A percentile compares a stretch with the other conserved stretches of the same genome.
Evolutionary conservation across 257 asterid species (phyloP).

Genomic region (Penstemon eatonii): DNA sequence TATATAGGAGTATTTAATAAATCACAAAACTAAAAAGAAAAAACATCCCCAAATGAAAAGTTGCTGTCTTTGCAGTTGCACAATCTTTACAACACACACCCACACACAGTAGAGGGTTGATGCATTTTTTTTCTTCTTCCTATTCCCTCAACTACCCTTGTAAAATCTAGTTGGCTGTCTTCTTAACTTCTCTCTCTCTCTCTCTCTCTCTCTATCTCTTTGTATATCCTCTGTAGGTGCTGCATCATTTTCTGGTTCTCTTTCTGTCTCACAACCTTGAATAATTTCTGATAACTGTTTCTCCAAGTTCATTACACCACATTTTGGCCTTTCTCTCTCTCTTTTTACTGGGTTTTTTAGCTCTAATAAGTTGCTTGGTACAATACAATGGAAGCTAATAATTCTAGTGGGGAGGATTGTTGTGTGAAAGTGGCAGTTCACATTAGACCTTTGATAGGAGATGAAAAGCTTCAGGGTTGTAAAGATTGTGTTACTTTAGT

Average conservation of each 20-base stretch:
- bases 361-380: slow-evolving; percentile 14
- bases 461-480: slow-evolving; percentile 95
- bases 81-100: slow-evolving; percentile 34
- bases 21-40: background rate
- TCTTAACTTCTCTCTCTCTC: slow-evolving; percentile 32
- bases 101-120: slow-evolving; percentile 21
- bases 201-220: slow-evolving; percentile 25
- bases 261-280: slow-evolving; percentile 33
- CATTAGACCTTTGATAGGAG: slow-evolving; percentile 90
- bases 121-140: slow-evolving; percentile 34
- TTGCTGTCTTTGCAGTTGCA: slow-evolving; percentile 53
- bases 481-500: slow-evolving; percentile 86
- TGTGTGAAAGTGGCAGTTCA: slow-evolving; percentile 99
- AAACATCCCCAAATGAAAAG: slow-evolving; percentile 23
- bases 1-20: background rate
- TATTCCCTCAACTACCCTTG: slow-evolving; percentile 66
- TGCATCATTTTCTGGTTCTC: slow-evolving; percentile 66
- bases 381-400: slow-evolving; percentile 57
- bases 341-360: slow-evolving; percentile 15
- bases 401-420: slow-evolving; percentile 79
- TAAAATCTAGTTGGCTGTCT: slow-evolving; percentile 34
- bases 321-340: slow-evolving; percentile 23
- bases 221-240: slow-evolving; percentile 33
- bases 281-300: slow-evolving; percentile 39
- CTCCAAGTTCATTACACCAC: slow-evolving; percentile 27